Conservation (phyloP, 768 basidiomycete species). For the Phanerodontia chrysosporium region DNA sequence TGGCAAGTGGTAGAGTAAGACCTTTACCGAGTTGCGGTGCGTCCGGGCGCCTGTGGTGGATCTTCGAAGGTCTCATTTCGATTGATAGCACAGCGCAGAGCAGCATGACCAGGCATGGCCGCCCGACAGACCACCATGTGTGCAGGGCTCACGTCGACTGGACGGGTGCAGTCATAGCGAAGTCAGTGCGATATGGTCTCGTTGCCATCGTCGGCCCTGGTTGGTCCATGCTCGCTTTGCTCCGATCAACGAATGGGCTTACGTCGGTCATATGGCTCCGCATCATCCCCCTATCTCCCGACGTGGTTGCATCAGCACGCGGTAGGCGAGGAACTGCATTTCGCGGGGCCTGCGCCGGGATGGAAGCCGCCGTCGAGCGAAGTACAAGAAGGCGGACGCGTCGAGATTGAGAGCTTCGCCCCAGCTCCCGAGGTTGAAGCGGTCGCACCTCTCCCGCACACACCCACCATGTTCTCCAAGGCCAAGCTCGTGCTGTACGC, state of each 20-base stretch:
- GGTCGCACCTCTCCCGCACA: not conserved
- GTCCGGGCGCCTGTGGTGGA: too few relatives aligned
- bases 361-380: not conserved
- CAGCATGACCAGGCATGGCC: not conserved
- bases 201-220: not conserved
- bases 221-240: not conserved
- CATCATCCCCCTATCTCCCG: not conserved
- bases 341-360: not conserved
- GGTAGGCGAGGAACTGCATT: not conserved
- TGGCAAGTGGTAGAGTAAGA: too few relatives aligned
- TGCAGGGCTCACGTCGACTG: not conserved
- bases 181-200: not conserved
- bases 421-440: not conserved
- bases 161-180: not conserved
- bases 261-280: not conserved
- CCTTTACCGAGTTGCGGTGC: too few relatives aligned
- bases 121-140: not conserved
- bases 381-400: constrained; percentile 6
- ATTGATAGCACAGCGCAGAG: not conserved
- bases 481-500: constrained; percentile 17
- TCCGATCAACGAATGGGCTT: constrained; percentile 1
- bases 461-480: constrained; percentile 8
- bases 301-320: not conserved
- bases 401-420: not conserved
- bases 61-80: not conserved